Evolutionary conservation across 345 rosid genomes (phyloP).

Genomic region (Acer negundo): DNA sequence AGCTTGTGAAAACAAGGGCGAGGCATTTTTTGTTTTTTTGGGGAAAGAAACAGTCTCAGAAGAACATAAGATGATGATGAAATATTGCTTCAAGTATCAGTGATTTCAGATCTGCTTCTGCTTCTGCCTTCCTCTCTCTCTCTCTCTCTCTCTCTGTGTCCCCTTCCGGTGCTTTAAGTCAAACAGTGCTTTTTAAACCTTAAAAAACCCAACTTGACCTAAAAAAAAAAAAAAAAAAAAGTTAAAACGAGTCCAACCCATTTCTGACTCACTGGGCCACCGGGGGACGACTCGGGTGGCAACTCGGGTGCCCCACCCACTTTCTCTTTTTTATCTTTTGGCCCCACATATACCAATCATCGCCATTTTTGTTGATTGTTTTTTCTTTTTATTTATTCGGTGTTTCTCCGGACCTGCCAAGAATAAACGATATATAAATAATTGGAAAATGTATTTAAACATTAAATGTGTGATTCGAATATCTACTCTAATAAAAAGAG

Average conservation of each 20-base stretch:
- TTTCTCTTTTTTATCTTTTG: background rate
- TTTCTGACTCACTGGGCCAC: slow-evolving; percentile 21
- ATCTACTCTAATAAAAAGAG: too few species aligned
- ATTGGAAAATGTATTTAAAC: too few species aligned
- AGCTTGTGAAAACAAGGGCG: slow-evolving; percentile 81
- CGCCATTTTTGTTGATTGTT: background rate
- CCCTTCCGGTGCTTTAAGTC: slow-evolving; percentile 21
- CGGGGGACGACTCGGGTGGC: background rate
- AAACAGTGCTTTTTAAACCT: slow-evolving; percentile 26
- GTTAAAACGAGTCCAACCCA: slow-evolving; percentile 22
- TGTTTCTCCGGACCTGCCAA: too few species aligned
- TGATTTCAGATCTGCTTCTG: slow-evolving; percentile 46
- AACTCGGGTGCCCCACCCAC: slow-evolving; percentile 20
- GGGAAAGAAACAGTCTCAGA: slow-evolving; percentile 34
- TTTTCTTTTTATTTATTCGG: too few species aligned
- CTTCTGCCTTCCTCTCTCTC: slow-evolving; percentile 8
- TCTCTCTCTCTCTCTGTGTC: background rate
- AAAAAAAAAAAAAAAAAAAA: background rate
- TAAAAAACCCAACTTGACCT: slow-evolving; percentile 28
- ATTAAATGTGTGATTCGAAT: too few species aligned
- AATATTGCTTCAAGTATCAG: background rate
- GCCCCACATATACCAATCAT: background rate
- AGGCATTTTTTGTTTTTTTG: slow-evolving; percentile 45
- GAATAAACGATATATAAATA: too few species aligned
- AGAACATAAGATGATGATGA: slow-evolving; percentile 40